Evolutionary conservation across 2,329 filamentous ascomycete genomes (phyloP), one percentile per base, ranked within the genome.

Genomic region (Hysterium pulicare): DNA sequence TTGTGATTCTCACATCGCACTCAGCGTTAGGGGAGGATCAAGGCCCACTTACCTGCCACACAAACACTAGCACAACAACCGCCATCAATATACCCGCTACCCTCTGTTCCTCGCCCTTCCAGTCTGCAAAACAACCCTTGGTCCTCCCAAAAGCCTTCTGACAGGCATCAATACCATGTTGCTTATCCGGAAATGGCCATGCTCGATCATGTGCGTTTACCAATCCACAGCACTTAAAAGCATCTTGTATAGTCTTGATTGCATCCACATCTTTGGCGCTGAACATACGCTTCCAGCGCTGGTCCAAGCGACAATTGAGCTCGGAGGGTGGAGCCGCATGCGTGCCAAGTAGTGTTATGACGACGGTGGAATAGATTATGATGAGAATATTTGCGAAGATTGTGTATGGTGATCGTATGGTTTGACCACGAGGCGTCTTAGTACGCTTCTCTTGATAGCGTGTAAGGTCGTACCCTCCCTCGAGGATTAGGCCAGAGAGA

Each of bases 181-280:
- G 50, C 39, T 62, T 49, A 41, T 67, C 42, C 40, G 71, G 70
- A 45, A 85, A 86, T 0, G 84, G 85, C 70, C 76, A 87, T 0
- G 78, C 76, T 50, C 76, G 78, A 54, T 89, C 83, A 22, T 58
- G 62, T 21, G 79, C 58, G 4, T 70, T 74, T 42, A 72, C 72
- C 24, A 86, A 70, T 0, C 85, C 85, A 51, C 85, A 89, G 67
- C 85, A 89, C 6, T 75, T 58, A 23, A 86, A 75, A 0, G 73
- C 61, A 56, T 88, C 81, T 55, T 89, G 85, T 38, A 89, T 83
- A 2, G 66, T 62, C 32, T 73, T 69, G 43, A 88, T 76, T 2
- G 71, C 61, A 4, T 57, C 54, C 1, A 48, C 71, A 41, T 86
- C 70, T 46, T 82, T 79, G 0, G 55, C 51, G 0, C 50, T 59